Percentiles rank a stretch among this genome's conserved stretches.
phyloP scores from a whole-genome alignment of 1,139 yeast genomes.

The Lodderomyces margitis region DNA sequence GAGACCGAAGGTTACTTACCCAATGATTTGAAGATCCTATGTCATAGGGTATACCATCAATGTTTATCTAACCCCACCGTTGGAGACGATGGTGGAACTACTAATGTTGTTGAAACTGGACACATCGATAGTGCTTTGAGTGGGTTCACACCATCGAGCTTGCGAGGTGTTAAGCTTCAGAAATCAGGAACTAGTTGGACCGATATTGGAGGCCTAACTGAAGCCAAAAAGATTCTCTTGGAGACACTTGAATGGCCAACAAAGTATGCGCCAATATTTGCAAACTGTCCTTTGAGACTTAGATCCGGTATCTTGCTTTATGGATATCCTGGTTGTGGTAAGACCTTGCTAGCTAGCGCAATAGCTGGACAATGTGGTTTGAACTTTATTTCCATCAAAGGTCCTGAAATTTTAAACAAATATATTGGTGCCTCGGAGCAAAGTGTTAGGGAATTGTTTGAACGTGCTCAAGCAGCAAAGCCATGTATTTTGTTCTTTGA shows the following conservation, averaged over 20 bases:
- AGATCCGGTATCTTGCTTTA: constrained; percentile 87
- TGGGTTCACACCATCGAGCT: constrained; percentile 74
- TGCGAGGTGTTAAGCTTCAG: constrained; percentile 84
- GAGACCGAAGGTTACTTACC: constrained; percentile 92
- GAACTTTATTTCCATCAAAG: constrained; percentile 90
- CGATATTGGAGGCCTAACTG: constrained; percentile 84
- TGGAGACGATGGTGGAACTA: not conserved
- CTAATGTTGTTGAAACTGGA: constrained; percentile 19
- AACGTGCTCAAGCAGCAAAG: constrained; percentile 89
- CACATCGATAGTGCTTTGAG: constrained; percentile 58
- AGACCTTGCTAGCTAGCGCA: constrained; percentile 88
- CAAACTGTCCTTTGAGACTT: constrained; percentile 79
- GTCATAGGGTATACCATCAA: constrained; percentile 75
- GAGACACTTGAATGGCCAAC: constrained; percentile 98
- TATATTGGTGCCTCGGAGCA: constrained; percentile 98
- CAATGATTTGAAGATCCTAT: constrained; percentile 68
- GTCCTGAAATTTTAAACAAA: constrained; percentile 93
- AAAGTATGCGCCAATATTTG: constrained; percentile 89
- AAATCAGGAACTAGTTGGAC: constrained; percentile 76
- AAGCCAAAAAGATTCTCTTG: constrained; percentile 70
- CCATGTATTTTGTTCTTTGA: constrained; percentile 95
- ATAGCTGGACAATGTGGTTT: constrained; percentile 94
- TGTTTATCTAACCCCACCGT: constrained; percentile 31
- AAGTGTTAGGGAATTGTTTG: constrained; percentile 87
- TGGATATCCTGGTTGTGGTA: constrained; percentile 98